These are phyloP conservation scores for Hevea brasiliensis DNA, from an alignment of 345 rosid genomes.

Conservation along the genomic window DNA sequence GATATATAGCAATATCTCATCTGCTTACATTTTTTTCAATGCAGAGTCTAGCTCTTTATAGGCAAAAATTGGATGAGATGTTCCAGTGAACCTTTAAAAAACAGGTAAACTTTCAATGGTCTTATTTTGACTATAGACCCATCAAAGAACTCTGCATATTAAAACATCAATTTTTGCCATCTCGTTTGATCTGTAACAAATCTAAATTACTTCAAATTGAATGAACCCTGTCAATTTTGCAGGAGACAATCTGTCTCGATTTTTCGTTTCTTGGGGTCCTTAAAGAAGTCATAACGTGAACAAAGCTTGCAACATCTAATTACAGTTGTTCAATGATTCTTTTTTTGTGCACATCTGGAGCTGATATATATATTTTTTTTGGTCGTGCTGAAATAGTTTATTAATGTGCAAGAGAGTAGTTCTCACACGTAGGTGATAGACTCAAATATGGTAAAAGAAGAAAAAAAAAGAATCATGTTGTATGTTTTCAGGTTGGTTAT, in stretches of 20 bases:
- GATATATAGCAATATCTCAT: background rate
- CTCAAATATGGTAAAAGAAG: background rate
- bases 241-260: background rate
- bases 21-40: constrained; percentile 1
- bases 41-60: constrained; percentile 24
- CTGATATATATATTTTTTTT: background rate
- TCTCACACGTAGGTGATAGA: background rate
- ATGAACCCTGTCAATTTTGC: background rate
- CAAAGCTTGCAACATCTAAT: background rate
- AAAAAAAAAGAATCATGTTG: background rate
- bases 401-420: background rate
- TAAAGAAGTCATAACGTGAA: background rate
- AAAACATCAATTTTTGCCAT: background rate
- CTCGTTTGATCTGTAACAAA: background rate
- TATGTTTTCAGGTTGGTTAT: background rate
- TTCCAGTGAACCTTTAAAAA: background rate
- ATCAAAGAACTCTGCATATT: background rate
- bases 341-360: background rate
- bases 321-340: background rate
- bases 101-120: background rate
- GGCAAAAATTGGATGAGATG: constrained; percentile 19
- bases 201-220: background rate
- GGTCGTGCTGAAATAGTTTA: background rate
- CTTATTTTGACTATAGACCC: background rate
- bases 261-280: background rate